Evolutionary conservation across 2,329 filamentous ascomycete species (phyloP).

Genomic region (Aspergillus proliferans): DNA sequence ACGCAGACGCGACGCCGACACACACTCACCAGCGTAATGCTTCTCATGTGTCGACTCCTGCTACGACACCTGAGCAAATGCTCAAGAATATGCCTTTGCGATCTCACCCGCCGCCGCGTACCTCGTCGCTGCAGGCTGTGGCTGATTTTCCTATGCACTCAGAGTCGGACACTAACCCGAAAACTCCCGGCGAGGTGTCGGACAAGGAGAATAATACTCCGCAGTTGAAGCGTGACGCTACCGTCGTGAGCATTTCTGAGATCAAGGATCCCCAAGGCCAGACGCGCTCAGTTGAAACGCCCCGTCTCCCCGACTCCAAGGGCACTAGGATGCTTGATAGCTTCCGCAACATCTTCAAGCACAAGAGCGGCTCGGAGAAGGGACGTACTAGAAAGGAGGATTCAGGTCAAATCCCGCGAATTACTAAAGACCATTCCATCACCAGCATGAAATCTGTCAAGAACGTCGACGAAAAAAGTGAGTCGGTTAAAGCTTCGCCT

Average conservation of each 20-base stretch:
- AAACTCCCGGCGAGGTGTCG: background rate
- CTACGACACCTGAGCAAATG: background rate
- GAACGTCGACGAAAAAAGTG: background rate
- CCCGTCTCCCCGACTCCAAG: constrained; percentile 6
- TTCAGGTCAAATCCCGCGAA: background rate
- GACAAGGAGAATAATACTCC: background rate
- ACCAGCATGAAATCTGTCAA: background rate
- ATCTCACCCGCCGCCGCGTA: constrained; percentile 9
- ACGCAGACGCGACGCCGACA: background rate
- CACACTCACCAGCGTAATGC: background rate
- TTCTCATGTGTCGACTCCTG: background rate
- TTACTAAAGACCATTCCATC: constrained; percentile 1
- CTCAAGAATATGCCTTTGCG: background rate
- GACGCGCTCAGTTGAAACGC: background rate
- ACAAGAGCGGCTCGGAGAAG: constrained; percentile 6
- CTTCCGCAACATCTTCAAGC: constrained; percentile 17
- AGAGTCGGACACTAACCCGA: background rate
- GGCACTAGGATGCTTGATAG: constrained; percentile 11
- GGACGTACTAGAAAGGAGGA: constrained; percentile 3
- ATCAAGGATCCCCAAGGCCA: background rate
- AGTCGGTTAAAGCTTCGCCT: constrained; percentile 1
- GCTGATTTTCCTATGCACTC: constrained; percentile 3
- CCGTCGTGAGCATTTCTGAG: constrained; percentile 7
- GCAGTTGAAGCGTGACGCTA: constrained; percentile 1
- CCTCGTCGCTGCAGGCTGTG: constrained; percentile 9